These are phyloP conservation scores for Gaultheria prostrata DNA, from an alignment of 148 eudicot species.

Conservation along the genomic window DNA sequence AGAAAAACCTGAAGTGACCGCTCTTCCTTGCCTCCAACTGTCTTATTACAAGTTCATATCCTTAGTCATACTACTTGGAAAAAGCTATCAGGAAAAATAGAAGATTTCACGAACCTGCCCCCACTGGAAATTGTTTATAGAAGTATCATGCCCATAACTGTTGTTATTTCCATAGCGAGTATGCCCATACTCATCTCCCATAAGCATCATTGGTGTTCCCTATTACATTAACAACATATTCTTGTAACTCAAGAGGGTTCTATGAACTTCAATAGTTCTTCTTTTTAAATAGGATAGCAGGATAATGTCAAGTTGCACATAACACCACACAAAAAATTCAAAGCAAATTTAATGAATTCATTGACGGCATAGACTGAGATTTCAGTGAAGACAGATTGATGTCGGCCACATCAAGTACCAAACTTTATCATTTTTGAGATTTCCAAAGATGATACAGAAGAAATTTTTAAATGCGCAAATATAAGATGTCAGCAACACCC, in stretches of 20 bases:
- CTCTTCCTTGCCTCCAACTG: constrained; percentile 68
- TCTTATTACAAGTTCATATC: constrained; percentile 19
- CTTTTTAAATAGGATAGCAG: not conserved
- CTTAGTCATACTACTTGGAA: not conserved
- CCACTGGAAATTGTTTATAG: constrained; percentile 94
- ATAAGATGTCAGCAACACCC: not conserved
- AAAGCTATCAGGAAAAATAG: not conserved
- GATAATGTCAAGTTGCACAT: not conserved
- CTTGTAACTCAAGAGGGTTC: not conserved
- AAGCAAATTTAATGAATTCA: not conserved
- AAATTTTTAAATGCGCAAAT: not conserved
- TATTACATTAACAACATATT: constrained; percentile 21
- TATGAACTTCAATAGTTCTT: not conserved
- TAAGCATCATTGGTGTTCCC: constrained; percentile 99
- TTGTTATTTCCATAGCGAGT: constrained; percentile 95
- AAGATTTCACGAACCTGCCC: constrained; percentile 50
- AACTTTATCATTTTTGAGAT: not conserved
- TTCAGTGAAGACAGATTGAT: not conserved
- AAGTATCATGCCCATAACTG: constrained; percentile 89
- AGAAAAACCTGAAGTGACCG: constrained; percentile 76
- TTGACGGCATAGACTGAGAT: not conserved
- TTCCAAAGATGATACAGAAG: not conserved
- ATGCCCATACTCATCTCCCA: constrained; percentile 99
- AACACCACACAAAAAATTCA: not conserved
- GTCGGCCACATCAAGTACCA: not conserved